phyloP scores from a whole-genome alignment of 805 yeast species.

The Lipomyces yamadae region DNA sequence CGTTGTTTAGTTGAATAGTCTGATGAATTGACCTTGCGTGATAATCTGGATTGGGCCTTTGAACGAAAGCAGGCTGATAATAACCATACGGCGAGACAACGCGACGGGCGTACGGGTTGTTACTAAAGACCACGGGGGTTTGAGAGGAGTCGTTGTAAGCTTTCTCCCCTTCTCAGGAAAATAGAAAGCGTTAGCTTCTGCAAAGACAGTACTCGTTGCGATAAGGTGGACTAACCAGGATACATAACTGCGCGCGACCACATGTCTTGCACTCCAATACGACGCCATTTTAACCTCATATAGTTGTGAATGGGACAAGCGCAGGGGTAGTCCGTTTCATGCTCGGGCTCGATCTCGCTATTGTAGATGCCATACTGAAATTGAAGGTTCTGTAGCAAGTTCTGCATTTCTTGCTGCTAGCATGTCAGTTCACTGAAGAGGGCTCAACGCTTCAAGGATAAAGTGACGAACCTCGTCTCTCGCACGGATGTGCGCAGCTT shows the following conservation, averaged over 20 bases:
- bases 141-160: neutral
- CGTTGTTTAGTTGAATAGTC: neutral
- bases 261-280: neutral
- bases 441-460: neutral
- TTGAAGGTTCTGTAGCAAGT: constrained; percentile 1
- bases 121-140: neutral
- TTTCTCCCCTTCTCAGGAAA: constrained; percentile 1
- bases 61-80: neutral
- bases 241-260: constrained; percentile 1
- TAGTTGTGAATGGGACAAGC: neutral
- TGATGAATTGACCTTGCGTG: neutral
- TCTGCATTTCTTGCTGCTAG: constrained; percentile 1
- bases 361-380: neutral
- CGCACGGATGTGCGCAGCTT: neutral
- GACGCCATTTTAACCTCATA: neutral
- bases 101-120: neutral
- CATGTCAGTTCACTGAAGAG: neutral
- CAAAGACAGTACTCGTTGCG: neutral
- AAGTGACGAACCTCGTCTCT: constrained; percentile 1
- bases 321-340: neutral
- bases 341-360: constrained; percentile 2
- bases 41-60: neutral
- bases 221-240: neutral
- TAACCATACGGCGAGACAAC: constrained; percentile 3
- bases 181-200: neutral